Base-by-base conservation (phyloP, 169 alveolate species). In the Prorocentrum cordatum region DNA sequence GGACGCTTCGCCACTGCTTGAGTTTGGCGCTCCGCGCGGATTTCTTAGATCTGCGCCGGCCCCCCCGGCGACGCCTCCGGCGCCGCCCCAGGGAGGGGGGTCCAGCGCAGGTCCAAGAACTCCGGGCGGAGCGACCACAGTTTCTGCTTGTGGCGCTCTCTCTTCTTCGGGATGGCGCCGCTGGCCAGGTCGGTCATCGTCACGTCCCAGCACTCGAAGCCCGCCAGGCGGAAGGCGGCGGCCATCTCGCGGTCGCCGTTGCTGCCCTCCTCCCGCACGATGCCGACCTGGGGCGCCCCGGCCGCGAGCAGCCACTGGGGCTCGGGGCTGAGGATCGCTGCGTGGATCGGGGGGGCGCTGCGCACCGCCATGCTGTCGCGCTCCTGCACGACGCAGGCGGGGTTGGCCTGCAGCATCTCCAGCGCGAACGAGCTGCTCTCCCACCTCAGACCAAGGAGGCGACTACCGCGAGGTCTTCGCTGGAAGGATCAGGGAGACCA, bases 221-320 rank as follows among this genome's bases (percentile, higher is more conserved):
- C 82, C 2, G 39, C 61, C 26, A 24, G 1, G 26, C 38, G 26
- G 82, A 39, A 39, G 59, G 73, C 16, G 26, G 32, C 90, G 6
- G 90, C 90, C 90, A 80, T 80, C 66, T 89, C 92, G 22, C 92
- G 35, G n/a, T 89, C 92, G n/a, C 92, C 92, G 66, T 89, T 89
- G 82, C 84, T 61, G 50, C 92, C 92, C 36, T 89, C 92, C 70
- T 89, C 90, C 3, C 92, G 83, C 27, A 89, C 79, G 10, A 70
- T 35, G 39, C 62, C 82, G 26, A 70, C 82, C 38, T 35, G 35
- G 24, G 38, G 9, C 82, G 33, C 38, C 42, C 39, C 82, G 29
- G 26, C 31, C 22, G 32, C 16, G n/a, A n/a, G n/a, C n/a, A n/a
- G n/a, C n/a, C n/a, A n/a, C n/a, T n/a, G n/a, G n/a, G n/a, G n/a